Evolutionary conservation across 441 rosid species (phyloP).

Genomic region (Arabidopsis hybrid): DNA sequence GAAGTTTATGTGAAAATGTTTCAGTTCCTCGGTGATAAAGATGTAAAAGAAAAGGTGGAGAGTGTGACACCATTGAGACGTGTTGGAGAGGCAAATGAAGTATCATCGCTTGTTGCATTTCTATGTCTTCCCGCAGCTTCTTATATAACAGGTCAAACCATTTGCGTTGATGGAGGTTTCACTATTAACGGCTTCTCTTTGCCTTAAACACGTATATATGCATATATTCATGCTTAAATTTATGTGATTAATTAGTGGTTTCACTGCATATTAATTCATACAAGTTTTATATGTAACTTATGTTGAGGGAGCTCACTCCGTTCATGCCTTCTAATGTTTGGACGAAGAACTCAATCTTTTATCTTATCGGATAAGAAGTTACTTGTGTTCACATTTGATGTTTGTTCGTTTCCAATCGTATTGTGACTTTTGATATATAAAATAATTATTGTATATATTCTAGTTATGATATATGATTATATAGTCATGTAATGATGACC

Average conservation of each 20-base stretch:
- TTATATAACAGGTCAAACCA: slow-evolving; percentile 54
- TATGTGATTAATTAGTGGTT: neutral
- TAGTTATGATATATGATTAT: no score
- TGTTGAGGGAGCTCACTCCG: neutral
- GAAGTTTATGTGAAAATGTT: neutral
- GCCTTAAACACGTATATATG: neutral
- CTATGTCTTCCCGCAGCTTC: slow-evolving; percentile 56
- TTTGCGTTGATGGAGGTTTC: slow-evolving; percentile 54
- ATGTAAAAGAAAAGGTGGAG: neutral
- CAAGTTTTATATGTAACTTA: neutral
- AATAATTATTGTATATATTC: no score
- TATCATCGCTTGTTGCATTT: slow-evolving; percentile 53
- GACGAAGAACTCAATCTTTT: neutral
- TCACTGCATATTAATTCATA: neutral
- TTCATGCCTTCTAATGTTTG: neutral
- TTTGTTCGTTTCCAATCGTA: neutral
- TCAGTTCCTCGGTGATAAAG: slow-evolving; percentile 18
- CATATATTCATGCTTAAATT: neutral
- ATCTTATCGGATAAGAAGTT: neutral
- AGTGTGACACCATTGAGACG: slow-evolving; percentile 47
- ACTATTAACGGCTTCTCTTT: slow-evolving; percentile 37
- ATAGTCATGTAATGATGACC: neutral
- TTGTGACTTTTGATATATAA: neutral
- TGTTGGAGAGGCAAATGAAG: slow-evolving; percentile 50
- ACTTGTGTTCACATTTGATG: neutral